phyloP scores from a whole-genome alignment of 176 grass and related monocot genomes.

The Juncus effusus region DNA sequence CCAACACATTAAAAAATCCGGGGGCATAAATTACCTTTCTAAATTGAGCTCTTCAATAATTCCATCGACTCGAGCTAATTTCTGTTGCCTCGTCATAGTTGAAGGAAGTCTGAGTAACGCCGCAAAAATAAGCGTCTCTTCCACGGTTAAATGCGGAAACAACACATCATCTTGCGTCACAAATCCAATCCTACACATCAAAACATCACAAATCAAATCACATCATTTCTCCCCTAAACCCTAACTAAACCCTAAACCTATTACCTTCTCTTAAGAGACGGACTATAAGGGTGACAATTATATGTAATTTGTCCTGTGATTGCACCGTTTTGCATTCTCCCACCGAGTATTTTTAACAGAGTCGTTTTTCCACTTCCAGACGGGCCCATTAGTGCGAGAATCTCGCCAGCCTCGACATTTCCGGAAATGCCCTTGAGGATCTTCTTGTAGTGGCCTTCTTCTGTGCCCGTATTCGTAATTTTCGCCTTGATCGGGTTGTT shows the following conservation, averaged over 20 bases:
- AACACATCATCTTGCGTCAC: conserved; percentile 92
- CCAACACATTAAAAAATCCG: background rate
- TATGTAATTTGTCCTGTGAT: conserved; percentile 73
- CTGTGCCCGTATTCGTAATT: conserved; percentile 38
- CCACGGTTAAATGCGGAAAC: conserved; percentile 87
- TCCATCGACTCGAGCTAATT: conserved; percentile 58
- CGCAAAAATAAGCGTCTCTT: conserved; percentile 89
- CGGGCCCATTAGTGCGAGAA: conserved; percentile 86
- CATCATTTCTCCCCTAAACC: conserved; percentile 6
- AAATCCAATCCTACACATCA: conserved; percentile 73
- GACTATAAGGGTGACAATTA: conserved; percentile 74
- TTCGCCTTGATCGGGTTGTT: conserved; percentile 60
- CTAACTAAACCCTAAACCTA: background rate
- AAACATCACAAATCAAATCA: conserved; percentile 22
- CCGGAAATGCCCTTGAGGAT: conserved; percentile 82
- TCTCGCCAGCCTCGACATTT: conserved; percentile 73
- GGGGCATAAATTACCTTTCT: conserved; percentile 38
- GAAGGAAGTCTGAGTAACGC: conserved; percentile 77
- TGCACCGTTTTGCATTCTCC: conserved; percentile 54
- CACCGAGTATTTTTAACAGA: conserved; percentile 73
- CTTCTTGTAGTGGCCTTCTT: conserved; percentile 57
- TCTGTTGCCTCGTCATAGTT: conserved; percentile 77
- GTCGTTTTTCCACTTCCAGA: conserved; percentile 97
- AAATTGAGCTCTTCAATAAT: conserved; percentile 76
- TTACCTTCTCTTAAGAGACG: conserved; percentile 70